Evolutionary conservation across 2,329 filamentous ascomycete species (phyloP).

Genomic region (Talaromyces sp.): DNA sequence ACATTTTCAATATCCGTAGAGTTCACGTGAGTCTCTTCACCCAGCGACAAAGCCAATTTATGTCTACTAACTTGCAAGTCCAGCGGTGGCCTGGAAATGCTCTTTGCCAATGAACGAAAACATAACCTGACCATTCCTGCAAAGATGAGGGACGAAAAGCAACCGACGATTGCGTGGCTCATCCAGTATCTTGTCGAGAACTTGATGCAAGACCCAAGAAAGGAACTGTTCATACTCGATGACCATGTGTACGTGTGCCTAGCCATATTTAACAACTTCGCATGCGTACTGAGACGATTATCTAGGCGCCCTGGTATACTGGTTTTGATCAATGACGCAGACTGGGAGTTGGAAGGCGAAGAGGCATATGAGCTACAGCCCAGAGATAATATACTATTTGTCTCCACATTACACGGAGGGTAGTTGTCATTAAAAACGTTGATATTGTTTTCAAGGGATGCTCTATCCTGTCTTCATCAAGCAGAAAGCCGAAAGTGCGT

Average conservation of each 20-base stretch:
- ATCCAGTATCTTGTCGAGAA: constrained; percentile 75
- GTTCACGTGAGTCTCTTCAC: constrained; percentile 57
- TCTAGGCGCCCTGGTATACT: constrained; percentile 89
- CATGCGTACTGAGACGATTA: constrained; percentile 12
- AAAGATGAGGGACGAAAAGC: constrained; percentile 54
- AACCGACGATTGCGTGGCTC: constrained; percentile 69
- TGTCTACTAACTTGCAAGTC: not conserved
- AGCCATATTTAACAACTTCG: not conserved
- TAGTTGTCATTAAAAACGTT: constrained; percentile 43
- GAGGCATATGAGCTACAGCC: constrained; percentile 79
- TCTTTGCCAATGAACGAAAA: constrained; percentile 78
- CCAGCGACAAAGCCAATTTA: not conserved
- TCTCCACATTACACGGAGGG: constrained; percentile 92
- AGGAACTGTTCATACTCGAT: constrained; percentile 86
- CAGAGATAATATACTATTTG: constrained; percentile 87
- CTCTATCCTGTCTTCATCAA: constrained; percentile 11
- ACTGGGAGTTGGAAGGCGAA: constrained; percentile 97
- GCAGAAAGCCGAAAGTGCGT: constrained; percentile 5
- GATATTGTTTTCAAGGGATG: not conserved
- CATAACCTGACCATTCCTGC: constrained; percentile 67
- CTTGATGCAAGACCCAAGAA: constrained; percentile 78
- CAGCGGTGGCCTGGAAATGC: constrained; percentile 88
- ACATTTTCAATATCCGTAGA: constrained; percentile 64
- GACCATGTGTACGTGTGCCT: constrained; percentile 69
- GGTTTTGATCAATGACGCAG: constrained; percentile 93